Conservation (phyloP, 148 eudicot genomes). For the Pharnaceum exiguum region DNA sequence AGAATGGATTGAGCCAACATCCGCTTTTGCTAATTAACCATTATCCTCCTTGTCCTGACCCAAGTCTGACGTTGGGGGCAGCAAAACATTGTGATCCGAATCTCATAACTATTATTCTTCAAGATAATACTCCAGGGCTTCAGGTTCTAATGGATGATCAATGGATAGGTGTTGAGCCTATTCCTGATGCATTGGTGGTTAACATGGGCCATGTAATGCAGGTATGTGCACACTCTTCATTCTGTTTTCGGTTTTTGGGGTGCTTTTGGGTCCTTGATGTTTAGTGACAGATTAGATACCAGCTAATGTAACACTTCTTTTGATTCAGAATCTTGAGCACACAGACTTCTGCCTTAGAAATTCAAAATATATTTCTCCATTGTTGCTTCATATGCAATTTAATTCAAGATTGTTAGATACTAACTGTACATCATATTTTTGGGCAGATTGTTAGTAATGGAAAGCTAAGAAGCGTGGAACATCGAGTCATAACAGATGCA, state of each 20-base stretch:
- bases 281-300: too few relatives aligned
- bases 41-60: conserved; percentile 17
- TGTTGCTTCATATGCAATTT: too few relatives aligned
- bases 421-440: too few relatives aligned
- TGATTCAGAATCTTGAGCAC: too few relatives aligned
- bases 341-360: too few relatives aligned
- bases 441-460: conserved; percentile 26
- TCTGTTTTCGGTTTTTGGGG: background rate
- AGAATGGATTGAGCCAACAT: conserved; percentile 1
- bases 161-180: conserved; percentile 25
- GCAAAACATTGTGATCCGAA: conserved; percentile 13
- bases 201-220: conserved; percentile 19
- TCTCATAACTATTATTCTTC: conserved; percentile 21
- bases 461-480: conserved; percentile 24
- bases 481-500: conserved; percentile 29
- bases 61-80: conserved; percentile 7
- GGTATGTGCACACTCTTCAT: background rate
- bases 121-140: conserved; percentile 22
- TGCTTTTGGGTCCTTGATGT: too few relatives aligned
- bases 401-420: too few relatives aligned
- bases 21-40: conserved; percentile 2
- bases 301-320: too few relatives aligned
- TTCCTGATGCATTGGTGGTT: conserved; percentile 25
- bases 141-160: conserved; percentile 20
- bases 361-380: too few relatives aligned